Base-by-base conservation (phyloP, 352 stramenopile genomes). In the Pythium phragmiticola region DNA sequence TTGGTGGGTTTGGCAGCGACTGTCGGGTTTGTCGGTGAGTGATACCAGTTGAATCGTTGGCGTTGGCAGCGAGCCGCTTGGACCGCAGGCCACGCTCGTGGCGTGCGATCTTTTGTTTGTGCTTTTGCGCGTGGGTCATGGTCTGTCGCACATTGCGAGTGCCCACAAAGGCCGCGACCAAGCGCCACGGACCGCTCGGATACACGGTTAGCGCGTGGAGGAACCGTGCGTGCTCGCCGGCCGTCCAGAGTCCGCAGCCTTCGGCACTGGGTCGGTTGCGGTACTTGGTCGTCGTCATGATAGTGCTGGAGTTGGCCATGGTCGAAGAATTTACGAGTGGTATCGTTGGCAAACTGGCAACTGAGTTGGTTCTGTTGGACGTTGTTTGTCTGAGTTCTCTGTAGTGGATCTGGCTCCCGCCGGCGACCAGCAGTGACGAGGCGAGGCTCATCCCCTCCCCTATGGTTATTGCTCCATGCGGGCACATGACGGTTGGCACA, bases 121-220 rank as follows among this genome's bases (percentile, higher is more conserved):
- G 76, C 64, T 80, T 80, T 45, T 80, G 73, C 33, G 73, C 73
- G 57, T 80, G 73, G 26, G 73, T 80, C 70, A 76, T 76, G 45
- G 68, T 72, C 47, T 76, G 70, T 1, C 70, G 57, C 33, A 69
- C 39, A 46, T 72, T 76, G 39, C 69, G 69, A 23, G 70, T 66
- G 34, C 70, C 70, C 0, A 78, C 65, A 52, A 54, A 64, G 9
- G 66, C 56, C 14, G 71, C 65, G 13, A 78, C 57, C 1, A 39
- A 45, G n/a, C 68, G 57, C 71, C 71, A 78, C 26, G 71, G 68
- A 1, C 71, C 71, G 19, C 49, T 65, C 7, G 71, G 71, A 26
- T 72, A 78, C 7, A 78, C 13, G 48, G 59, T 56, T 19, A 75
- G 56, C 26, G 64, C 71, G 26, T 72, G 34, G 3, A 78, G 61